phyloP scores from a whole-genome alignment of 2,329 filamentous ascomycete species.

The Taxawa tesnikishii region DNA sequence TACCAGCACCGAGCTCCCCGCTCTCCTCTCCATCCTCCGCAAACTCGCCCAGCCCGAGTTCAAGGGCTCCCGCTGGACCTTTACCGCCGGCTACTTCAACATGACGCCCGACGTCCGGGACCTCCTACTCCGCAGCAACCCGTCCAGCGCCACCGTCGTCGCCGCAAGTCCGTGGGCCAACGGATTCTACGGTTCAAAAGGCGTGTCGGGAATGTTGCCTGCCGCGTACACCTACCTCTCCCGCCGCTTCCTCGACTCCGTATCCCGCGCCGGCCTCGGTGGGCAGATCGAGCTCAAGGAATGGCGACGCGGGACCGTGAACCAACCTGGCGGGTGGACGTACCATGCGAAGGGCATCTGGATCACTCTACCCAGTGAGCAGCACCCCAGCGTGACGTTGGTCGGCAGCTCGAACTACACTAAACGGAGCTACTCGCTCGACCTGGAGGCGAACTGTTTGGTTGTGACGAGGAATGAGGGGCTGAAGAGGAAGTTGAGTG shows the following conservation, averaged over 20 bases:
- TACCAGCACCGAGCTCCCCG: constrained; percentile 78
- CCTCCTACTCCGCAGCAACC: constrained; percentile 63
- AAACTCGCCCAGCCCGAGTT: constrained; percentile 53
- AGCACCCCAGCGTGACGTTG: constrained; percentile 63
- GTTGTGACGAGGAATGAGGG: constrained; percentile 68
- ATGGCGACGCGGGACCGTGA: constrained; percentile 74
- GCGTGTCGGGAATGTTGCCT: constrained; percentile 80
- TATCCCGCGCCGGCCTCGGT: constrained; percentile 39
- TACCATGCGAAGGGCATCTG: constrained; percentile 97
- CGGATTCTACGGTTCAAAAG: constrained; percentile 81
- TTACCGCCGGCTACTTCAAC: constrained; percentile 98
- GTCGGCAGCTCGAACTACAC: constrained; percentile 95
- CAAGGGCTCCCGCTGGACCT: constrained; percentile 71
- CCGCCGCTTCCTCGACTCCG: constrained; percentile 61
- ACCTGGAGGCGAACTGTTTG: constrained; percentile 79
- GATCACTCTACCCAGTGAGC: constrained; percentile 57
- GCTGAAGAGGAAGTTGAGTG: constrained; percentile 59
- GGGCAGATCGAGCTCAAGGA: constrained; percentile 64
- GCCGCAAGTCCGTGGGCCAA: constrained; percentile 91
- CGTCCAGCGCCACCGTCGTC: constrained; percentile 64
- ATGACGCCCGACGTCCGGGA: constrained; percentile 74
- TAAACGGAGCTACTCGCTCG: constrained; percentile 80
- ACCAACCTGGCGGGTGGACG: constrained; percentile 77
- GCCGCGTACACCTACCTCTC: constrained; percentile 86
- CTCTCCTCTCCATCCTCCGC: constrained; percentile 61